phyloP scores from a whole-genome alignment of 108 stramenopile species.

The Parietichytrium sp. region DNA sequence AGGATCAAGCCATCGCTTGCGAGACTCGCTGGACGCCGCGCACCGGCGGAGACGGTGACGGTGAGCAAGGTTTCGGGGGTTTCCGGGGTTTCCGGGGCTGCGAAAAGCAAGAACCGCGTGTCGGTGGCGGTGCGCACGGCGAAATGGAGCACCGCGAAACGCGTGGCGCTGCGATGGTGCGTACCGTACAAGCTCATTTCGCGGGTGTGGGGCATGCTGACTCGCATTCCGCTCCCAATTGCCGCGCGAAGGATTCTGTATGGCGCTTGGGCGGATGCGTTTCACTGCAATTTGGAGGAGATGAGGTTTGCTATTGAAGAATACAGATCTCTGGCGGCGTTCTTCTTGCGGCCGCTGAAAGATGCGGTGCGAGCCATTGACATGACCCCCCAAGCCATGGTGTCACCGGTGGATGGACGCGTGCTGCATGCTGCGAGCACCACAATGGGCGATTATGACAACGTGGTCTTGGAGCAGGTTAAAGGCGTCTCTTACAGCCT shows the following conservation, averaged over 20 bases:
- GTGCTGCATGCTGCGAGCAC: not conserved
- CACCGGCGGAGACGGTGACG: too few relatives aligned
- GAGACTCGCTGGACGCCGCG: too few relatives aligned
- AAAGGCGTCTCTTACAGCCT: conserved; percentile 6
- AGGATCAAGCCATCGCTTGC: too few relatives aligned
- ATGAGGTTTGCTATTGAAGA: not conserved
- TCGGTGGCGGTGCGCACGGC: not conserved
- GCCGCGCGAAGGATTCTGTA: not conserved
- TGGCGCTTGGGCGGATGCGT: not conserved
- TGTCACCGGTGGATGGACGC: conserved; percentile 8
- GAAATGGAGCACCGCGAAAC: not conserved
- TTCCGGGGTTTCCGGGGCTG: not conserved
- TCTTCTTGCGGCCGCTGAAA: conserved; percentile 25
- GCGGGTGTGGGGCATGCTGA: conserved; percentile 11
- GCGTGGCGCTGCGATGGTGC: not conserved
- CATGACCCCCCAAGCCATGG: conserved; percentile 1
- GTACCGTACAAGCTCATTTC: conserved; percentile 15
- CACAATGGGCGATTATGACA: not conserved
- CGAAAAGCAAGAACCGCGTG: not conserved
- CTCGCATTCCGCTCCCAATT: conserved; percentile 8
- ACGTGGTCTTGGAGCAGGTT: conserved; percentile 20
- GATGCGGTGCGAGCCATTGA: not conserved
- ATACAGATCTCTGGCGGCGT: not conserved
- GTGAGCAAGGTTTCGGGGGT: not conserved
- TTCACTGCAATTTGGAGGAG: conserved; percentile 36